Conservation (phyloP, 2,329 filamentous ascomycete genomes). For the Aspergillus alliaceus region DNA sequence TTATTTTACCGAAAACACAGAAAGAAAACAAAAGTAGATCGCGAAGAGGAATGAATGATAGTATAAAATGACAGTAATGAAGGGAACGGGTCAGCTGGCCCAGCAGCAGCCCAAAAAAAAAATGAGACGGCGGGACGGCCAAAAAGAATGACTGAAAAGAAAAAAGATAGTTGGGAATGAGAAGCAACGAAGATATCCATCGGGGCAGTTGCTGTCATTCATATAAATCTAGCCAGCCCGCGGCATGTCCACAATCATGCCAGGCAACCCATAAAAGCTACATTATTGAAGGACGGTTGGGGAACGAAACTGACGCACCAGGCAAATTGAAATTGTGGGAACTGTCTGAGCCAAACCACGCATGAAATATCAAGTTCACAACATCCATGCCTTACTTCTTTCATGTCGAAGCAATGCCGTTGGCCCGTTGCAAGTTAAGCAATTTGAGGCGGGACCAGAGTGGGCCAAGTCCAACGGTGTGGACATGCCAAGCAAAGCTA, state of each 20-base stretch:
- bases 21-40: slow-evolving; percentile 3
- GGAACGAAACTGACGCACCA: slow-evolving; percentile 12
- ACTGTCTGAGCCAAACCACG: neutral
- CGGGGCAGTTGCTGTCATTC: slow-evolving; percentile 2
- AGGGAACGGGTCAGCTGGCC: slow-evolving; percentile 11
- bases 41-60: neutral
- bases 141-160: slow-evolving; percentile 9
- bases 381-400: neutral
- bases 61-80: slow-evolving; percentile 11
- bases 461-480: neutral
- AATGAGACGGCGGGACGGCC: slow-evolving; percentile 10
- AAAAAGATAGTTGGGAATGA: neutral
- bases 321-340: slow-evolving; percentile 15
- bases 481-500: slow-evolving; percentile 13
- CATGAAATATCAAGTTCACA: neutral
- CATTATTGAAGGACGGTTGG: slow-evolving; percentile 9
- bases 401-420: neutral
- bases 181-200: neutral
- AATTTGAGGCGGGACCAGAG: slow-evolving; percentile 6
- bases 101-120: slow-evolving; percentile 16
- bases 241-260: neutral
- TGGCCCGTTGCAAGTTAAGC: slow-evolving; percentile 12
- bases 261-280: neutral
- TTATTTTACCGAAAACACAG: slow-evolving; percentile 3
- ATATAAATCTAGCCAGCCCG: slow-evolving; percentile 11